These are phyloP conservation scores for Trichoderma brevicompactum DNA, from an alignment of 2,329 filamentous ascomycete genomes.

Conservation along the genomic window DNA sequence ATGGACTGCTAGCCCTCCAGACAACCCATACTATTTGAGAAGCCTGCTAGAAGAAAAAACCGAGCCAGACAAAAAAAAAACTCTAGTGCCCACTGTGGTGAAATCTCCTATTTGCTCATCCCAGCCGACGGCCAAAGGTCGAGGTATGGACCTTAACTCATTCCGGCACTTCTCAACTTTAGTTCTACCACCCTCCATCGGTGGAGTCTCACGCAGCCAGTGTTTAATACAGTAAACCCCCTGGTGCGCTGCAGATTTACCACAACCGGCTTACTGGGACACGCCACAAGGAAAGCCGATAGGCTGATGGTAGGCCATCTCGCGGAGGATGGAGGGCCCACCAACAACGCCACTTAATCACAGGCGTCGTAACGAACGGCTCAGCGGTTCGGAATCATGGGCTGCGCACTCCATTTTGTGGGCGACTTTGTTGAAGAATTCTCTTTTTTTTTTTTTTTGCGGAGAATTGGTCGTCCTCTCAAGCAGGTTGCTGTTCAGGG, in stretches of 20 bases:
- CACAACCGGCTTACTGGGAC: conserved; percentile 21
- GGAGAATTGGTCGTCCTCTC: not conserved
- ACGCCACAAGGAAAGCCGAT: conserved; percentile 7
- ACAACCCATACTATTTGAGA: not conserved
- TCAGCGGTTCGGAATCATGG: not conserved
- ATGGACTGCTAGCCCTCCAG: not conserved
- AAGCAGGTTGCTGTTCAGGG: no score
- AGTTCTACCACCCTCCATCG: not conserved
- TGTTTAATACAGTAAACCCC: not conserved
- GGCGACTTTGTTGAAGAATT: not conserved
- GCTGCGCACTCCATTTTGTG: not conserved
- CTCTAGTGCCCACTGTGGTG: conserved; percentile 12
- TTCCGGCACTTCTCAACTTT: conserved; percentile 14
- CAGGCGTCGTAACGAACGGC: not conserved
- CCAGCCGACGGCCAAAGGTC: not conserved
- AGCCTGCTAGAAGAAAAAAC: not conserved
- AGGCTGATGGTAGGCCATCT: not conserved
- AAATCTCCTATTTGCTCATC: conserved; percentile 19
- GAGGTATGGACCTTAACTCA: conserved; percentile 3
- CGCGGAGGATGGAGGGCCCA: not conserved
- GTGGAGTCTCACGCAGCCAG: conserved; percentile 14
- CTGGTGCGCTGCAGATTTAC: conserved; percentile 1
- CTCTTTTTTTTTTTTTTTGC: not conserved
- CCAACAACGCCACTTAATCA: conserved; percentile 22
- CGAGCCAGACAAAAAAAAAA: not conserved